Evolutionary conservation across 2,329 filamentous ascomycete species (phyloP), one percentile per base, ranked within the genome.

Genomic region (Fusarium subglutinans): DNA sequence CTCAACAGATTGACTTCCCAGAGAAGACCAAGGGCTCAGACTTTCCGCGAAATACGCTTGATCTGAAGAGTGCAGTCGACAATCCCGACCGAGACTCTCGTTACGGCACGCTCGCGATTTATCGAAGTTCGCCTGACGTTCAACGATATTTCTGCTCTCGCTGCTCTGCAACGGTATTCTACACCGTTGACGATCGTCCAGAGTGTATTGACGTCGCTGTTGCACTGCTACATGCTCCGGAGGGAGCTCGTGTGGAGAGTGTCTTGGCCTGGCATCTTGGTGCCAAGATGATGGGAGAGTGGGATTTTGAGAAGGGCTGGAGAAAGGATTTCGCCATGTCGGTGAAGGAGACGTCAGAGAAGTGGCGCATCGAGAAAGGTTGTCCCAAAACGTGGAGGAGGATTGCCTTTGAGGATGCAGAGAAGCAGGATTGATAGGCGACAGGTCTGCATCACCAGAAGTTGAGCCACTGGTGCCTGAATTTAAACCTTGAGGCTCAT

Each of bases 111-210:
- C 78, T 88, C 9, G 74, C 79, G 2, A 82, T 83, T 35, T 86
- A 86, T 70, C 72, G 75, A 14, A 87, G 85, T 54, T 87, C 85
- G 0, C 77, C 82, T 0, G 82, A 81, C 20, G 84, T 87, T 2
- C 82, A 86, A 63, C 79, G 87, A 4, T 88, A 87, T 66, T 88
- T 86, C 67, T 89, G 87, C 76, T 82, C 81, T 1, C 79, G 70
- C 4, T 89, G 87, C 77, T 86, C 85, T 0, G 86, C 87, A 0
- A 78, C 73, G 17, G 80, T 87, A 1, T 87, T 88, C 62, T 88
- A 86, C 64, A 81, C 83, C 0, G 76, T 75, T 0, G 82, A 86
- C 22, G 76, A 80, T 8, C 78, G 84, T 5, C 80, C 82, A 0
- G 79, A 83, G 2, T 68, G 85, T 13, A 77, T 87, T 2, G 84